Evolutionary conservation across 768 basidiomycete species (phyloP).

Genomic region (Suillus placidus): DNA sequence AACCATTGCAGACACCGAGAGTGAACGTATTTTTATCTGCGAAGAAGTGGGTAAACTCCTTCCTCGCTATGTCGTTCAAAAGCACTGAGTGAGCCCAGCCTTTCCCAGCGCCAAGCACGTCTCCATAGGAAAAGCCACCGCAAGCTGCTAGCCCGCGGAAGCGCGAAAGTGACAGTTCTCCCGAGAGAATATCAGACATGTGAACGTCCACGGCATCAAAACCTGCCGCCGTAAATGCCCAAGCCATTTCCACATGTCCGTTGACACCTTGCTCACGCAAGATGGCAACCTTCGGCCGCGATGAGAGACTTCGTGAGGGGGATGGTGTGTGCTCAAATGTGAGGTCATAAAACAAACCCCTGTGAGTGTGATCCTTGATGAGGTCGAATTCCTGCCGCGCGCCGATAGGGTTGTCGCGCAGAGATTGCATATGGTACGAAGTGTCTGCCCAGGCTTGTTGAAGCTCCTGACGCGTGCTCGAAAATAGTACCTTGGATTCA

Average conservation of each 20-base stretch:
- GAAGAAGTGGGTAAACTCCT: slow-evolving; percentile 84
- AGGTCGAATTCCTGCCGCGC: slow-evolving; percentile 84
- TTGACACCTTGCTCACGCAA: slow-evolving; percentile 98
- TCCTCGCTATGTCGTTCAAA: slow-evolving; percentile 74
- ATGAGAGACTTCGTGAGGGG: slow-evolving; percentile 42
- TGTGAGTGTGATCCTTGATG: slow-evolving; percentile 58
- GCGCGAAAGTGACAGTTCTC: slow-evolving; percentile 55
- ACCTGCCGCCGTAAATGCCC: slow-evolving; percentile 92
- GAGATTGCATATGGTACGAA: slow-evolving; percentile 86
- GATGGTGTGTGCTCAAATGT: slow-evolving; percentile 48
- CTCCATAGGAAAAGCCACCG: slow-evolving; percentile 98
- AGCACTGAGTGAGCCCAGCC: slow-evolving; percentile 98
- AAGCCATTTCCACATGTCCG: slow-evolving; percentile 98
- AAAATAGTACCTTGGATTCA: slow-evolving; percentile 55
- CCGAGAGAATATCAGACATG: slow-evolving; percentile 94
- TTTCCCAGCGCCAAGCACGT: slow-evolving; percentile 95
- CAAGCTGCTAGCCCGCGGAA: slow-evolving; percentile 95
- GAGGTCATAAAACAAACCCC: slow-evolving; percentile 79
- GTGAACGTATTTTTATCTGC: slow-evolving; percentile 79
- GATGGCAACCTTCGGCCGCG: slow-evolving; percentile 88
- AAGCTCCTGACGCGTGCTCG: slow-evolving; percentile 64
- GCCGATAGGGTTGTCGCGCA: slow-evolving; percentile 79
- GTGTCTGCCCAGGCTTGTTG: slow-evolving; percentile 95
- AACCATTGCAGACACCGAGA: slow-evolving; percentile 96
- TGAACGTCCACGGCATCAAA: slow-evolving; percentile 97